Conservation (phyloP, 495 filamentous ascomycete species). For the Penicillium lividum region DNA sequence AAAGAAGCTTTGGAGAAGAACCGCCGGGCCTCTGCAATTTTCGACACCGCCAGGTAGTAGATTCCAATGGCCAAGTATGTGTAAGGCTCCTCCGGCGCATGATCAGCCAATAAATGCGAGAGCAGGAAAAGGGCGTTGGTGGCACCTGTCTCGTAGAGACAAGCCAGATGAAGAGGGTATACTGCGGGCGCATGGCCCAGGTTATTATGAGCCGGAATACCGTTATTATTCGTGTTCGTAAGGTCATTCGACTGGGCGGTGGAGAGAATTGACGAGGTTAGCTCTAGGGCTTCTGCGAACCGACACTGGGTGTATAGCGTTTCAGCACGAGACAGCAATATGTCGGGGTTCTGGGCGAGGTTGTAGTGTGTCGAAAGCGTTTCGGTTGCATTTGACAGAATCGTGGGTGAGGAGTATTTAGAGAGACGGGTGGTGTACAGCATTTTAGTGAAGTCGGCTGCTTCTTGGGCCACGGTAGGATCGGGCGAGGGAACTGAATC, state of each 20-base stretch:
- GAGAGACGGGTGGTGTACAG: conserved; percentile 96
- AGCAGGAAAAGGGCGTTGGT: conserved; percentile 90
- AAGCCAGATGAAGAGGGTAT: conserved; percentile 90
- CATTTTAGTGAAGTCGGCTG: conserved; percentile 91
- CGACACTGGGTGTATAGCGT: conserved; percentile 93
- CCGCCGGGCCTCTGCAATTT: conserved; percentile 88
- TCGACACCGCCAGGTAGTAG: conserved; percentile 88
- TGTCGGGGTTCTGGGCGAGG: conserved; percentile 81
- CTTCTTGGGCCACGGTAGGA: conserved; percentile 69
- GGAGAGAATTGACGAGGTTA: conserved; percentile 81
- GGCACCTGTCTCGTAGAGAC: conserved; percentile 81
- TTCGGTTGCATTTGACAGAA: conserved; percentile 85
- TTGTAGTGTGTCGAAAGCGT: conserved; percentile 92
- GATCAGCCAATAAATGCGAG: conserved; percentile 91
- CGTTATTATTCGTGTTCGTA: conserved; percentile 18
- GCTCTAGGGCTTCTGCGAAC: conserved; percentile 79
- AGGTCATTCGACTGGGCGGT: conserved; percentile 39
- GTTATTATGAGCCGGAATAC: conserved; percentile 44
- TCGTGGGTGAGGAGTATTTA: conserved; percentile 86
- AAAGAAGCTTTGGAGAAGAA: conserved; percentile 97
- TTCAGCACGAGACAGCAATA: conserved; percentile 89
- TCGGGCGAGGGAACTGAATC: conserved; percentile 68
- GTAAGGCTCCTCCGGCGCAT: conserved; percentile 84
- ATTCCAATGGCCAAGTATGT: conserved; percentile 93
- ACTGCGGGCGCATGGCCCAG: conserved; percentile 87